A percentile compares a stretch with the other conserved stretches of the same genome.
These are phyloP conservation scores for Rhodotorula babjevae DNA, from an alignment of 768 basidiomycete genomes.

Conservation along the genomic window DNA sequence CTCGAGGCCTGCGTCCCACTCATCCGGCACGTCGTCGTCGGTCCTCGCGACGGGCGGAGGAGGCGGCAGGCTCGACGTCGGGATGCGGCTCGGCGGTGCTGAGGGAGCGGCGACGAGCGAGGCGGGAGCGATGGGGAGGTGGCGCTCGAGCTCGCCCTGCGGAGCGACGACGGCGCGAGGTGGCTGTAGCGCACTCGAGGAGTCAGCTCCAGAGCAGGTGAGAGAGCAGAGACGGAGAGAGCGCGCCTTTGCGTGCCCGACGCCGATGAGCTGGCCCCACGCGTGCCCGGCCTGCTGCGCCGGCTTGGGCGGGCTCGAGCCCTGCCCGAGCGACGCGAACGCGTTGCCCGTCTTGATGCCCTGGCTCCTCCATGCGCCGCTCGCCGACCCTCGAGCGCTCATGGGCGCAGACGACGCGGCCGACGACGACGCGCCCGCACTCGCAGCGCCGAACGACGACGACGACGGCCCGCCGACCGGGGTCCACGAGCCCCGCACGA, in stretches of 20 bases:
- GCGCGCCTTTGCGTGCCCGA: slow-evolving; percentile 24
- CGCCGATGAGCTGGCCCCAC: slow-evolving; percentile 23
- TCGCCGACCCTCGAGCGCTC: neutral
- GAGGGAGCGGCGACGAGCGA: neutral
- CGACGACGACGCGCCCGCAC: neutral
- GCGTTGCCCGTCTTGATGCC: slow-evolving; percentile 17
- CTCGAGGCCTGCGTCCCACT: slow-evolving; percentile 8
- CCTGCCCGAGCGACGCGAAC: slow-evolving; percentile 18
- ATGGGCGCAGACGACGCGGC: neutral
- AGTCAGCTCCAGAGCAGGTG: neutral
- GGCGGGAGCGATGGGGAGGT: neutral
- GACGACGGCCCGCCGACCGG: slow-evolving; percentile 15
- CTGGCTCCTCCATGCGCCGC: neutral
- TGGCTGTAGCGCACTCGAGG: neutral
- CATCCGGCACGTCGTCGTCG: slow-evolving; percentile 12
- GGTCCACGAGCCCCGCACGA: slow-evolving; percentile 31
- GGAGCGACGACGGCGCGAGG: slow-evolving; percentile 33
- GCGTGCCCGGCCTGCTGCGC: neutral
- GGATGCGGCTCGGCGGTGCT: neutral
- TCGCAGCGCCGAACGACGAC: neutral
- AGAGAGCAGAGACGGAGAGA: neutral
- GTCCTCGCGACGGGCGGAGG: slow-evolving; percentile 5
- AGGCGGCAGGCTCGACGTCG: slow-evolving; percentile 4
- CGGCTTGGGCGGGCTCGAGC: neutral
- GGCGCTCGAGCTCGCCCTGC: slow-evolving; percentile 20